Evolutionary conservation across 2,329 filamentous ascomycete genomes (phyloP).

Genomic region (Phialemoniopsis sp.): DNA sequence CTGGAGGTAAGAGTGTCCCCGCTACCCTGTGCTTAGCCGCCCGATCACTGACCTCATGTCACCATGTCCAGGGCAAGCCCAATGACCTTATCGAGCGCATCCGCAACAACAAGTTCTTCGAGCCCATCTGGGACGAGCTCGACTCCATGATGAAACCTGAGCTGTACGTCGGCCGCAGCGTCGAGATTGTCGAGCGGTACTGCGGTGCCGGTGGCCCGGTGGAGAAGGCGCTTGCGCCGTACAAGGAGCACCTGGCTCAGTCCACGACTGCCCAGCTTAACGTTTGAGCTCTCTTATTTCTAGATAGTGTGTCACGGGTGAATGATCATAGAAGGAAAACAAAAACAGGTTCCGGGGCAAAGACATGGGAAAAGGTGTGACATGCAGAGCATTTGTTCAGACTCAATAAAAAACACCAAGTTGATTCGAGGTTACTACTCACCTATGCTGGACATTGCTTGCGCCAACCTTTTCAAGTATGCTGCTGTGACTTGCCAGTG

Average conservation of each 20-base stretch:
- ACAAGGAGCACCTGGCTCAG: slow-evolving; percentile 26
- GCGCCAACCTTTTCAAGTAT: too few species aligned
- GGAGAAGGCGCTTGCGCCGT: slow-evolving; percentile 31
- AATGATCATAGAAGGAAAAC: too few species aligned
- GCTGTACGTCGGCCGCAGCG: slow-evolving; percentile 33
- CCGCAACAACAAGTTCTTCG: slow-evolving; percentile 68
- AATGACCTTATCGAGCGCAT: slow-evolving; percentile 85
- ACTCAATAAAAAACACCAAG: too few species aligned
- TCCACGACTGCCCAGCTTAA: slow-evolving; percentile 29
- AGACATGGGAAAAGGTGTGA: too few species aligned
- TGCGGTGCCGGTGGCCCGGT: slow-evolving; percentile 33
- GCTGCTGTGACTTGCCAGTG: too few species aligned
- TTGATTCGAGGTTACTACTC: too few species aligned
- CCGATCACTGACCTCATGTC: slow-evolving; percentile 1
- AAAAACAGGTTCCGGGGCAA: too few species aligned
- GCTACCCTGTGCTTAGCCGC: not conserved
- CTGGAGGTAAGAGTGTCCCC: slow-evolving; percentile 3
- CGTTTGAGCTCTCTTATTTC: slow-evolving; percentile 22
- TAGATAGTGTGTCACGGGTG: too few species aligned
- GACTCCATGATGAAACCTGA: slow-evolving; percentile 13
- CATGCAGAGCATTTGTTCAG: too few species aligned
- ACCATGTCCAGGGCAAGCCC: slow-evolving; percentile 50
- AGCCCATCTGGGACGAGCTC: slow-evolving; percentile 60
- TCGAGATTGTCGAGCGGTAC: slow-evolving; percentile 39
- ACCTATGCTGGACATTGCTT: too few species aligned